A percentile compares a stretch with the other conserved stretches of the same genome.
phyloP scores from a whole-genome alignment of 495 filamentous ascomycete genomes.

The Pseudomonodictys pantanalensis region DNA sequence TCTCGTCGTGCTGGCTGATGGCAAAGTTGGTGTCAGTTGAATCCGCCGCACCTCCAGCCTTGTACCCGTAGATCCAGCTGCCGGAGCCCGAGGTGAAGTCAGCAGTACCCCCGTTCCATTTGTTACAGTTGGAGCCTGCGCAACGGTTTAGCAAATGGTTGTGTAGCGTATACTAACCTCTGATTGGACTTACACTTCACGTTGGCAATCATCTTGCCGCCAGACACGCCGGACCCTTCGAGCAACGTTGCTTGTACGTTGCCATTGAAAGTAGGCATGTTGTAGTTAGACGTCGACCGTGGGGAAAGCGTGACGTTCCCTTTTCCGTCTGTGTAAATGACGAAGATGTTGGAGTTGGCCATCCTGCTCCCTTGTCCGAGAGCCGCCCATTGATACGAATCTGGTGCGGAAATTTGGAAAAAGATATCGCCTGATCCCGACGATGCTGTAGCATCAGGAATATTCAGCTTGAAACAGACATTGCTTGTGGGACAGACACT shows the following conservation, averaged over 20 bases:
- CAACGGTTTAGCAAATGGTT: background rate
- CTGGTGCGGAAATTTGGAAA: conserved; percentile 42
- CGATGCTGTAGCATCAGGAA: conserved; percentile 37
- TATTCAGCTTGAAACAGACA: conserved; percentile 41
- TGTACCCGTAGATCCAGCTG: conserved; percentile 67
- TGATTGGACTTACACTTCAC: conserved; percentile 34
- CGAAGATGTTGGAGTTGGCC: conserved; percentile 41
- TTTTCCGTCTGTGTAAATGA: conserved; percentile 38
- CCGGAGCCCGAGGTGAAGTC: conserved; percentile 46
- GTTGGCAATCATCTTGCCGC: conserved; percentile 43
- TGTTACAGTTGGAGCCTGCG: conserved; percentile 55
- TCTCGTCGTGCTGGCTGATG: conserved; percentile 60
- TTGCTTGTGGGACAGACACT: conserved; percentile 27
- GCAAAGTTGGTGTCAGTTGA: conserved; percentile 48
- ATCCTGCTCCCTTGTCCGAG: conserved; percentile 42
- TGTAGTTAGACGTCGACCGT: conserved; percentile 31
- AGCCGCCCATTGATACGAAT: conserved; percentile 38
- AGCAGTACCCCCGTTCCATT: conserved; percentile 53
- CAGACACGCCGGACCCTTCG: conserved; percentile 38
- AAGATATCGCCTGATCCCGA: conserved; percentile 42
- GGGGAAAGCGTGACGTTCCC: conserved; percentile 44
- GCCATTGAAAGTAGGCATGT: conserved; percentile 31
- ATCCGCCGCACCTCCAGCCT: conserved; percentile 55
- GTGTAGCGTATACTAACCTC: background rate
- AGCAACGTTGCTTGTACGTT: conserved; percentile 37